phyloP scores from a whole-genome alignment of 441 rosid genomes.

The Pelargonium cotyledonis region DNA sequence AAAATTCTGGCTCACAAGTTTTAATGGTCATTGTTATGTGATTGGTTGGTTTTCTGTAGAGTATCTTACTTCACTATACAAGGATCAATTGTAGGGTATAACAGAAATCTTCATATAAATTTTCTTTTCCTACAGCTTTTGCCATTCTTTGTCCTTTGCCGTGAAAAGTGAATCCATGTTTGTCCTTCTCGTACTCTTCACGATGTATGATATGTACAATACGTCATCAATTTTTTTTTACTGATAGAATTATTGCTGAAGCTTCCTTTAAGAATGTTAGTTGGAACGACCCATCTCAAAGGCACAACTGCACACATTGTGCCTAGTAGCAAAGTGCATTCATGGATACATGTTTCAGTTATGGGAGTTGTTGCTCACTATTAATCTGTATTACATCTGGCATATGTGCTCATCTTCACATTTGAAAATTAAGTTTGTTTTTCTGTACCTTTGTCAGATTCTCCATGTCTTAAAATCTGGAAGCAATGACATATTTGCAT shows the following conservation, averaged over 20 bases:
- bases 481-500: too few species aligned
- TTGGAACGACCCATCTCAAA: too few species aligned
- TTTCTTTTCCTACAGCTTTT: background rate
- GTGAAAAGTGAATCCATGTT: too few species aligned
- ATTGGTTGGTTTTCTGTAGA: conserved; percentile 6
- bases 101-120: background rate
- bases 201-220: background rate
- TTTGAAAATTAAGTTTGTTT: too few species aligned
- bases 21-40: background rate
- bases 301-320: background rate
- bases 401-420: too few species aligned
- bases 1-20: background rate
- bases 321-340: background rate
- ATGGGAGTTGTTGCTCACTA: background rate
- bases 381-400: background rate
- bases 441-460: too few species aligned
- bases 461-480: too few species aligned
- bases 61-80: background rate
- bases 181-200: background rate
- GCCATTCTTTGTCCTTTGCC: too few species aligned
- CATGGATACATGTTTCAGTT: conserved; percentile 2
- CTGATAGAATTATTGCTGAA: background rate
- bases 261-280: background rate
- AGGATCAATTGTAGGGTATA: background rate
- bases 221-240: background rate